These are phyloP conservation scores for Xylona heveae DNA, from an alignment of 495 filamentous ascomycete genomes.

Conservation along the genomic window DNA sequence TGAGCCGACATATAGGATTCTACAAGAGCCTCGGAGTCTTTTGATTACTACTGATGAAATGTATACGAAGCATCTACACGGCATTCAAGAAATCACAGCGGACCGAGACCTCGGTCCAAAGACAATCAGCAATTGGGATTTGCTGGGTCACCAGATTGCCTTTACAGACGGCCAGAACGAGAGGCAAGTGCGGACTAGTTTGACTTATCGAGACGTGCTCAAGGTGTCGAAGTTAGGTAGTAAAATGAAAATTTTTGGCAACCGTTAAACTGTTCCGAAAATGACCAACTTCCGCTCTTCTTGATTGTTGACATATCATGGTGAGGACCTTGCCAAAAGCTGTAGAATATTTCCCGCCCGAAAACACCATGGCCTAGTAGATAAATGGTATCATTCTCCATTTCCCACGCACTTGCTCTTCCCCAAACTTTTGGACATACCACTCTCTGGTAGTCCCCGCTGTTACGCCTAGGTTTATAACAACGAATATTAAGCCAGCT, in stretches of 20 bases:
- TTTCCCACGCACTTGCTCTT: constrained; percentile 35
- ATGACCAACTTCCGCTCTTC: constrained; percentile 5
- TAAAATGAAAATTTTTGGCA: constrained; percentile 36
- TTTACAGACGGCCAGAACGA: constrained; percentile 35
- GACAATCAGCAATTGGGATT: constrained; percentile 64
- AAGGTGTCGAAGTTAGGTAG: constrained; percentile 61
- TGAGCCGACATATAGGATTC: constrained; percentile 38
- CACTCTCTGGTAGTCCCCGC: constrained; percentile 57
- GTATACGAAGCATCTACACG: constrained; percentile 48
- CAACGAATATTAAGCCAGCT: constrained; percentile 48
- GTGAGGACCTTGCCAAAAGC: too few relatives aligned
- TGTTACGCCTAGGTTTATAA: constrained; percentile 60
- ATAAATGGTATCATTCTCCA: constrained; percentile 73
- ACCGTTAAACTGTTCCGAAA: constrained; percentile 18
- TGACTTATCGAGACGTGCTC: constrained; percentile 86
- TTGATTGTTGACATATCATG: not conserved
- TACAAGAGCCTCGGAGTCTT: constrained; percentile 75
- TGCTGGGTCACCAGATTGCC: constrained; percentile 38
- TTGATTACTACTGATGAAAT: constrained; percentile 47
- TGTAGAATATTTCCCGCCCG: too few relatives aligned
- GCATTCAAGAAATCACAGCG: constrained; percentile 15
- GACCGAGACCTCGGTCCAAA: constrained; percentile 17
- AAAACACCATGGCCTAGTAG: constrained; percentile 29
- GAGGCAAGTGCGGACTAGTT: constrained; percentile 51
- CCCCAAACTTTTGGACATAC: constrained; percentile 66